A percentile compares a stretch with the other conserved stretches of the same genome.
These are phyloP conservation scores for Gleditsia sinensis DNA, from an alignment of 306 rosid species.

Conservation along the genomic window DNA sequence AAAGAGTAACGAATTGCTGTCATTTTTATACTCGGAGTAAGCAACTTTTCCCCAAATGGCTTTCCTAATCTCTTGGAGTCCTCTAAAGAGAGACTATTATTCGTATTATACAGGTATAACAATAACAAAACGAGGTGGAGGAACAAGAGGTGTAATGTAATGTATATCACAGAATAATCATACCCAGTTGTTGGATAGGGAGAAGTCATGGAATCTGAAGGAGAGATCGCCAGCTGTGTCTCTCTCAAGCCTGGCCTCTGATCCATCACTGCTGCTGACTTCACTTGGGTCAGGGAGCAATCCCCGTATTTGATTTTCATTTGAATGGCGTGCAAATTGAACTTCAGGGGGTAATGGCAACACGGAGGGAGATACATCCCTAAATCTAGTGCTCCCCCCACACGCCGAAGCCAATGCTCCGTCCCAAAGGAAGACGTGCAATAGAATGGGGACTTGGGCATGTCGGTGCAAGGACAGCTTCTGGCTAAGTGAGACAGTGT, in stretches of 20 bases:
- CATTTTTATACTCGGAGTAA: too few species aligned
- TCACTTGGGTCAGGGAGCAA: slow-evolving; percentile 29
- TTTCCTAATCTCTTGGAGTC: not conserved
- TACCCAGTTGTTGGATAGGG: slow-evolving; percentile 73
- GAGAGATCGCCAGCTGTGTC: slow-evolving; percentile 81
- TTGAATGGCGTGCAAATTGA: slow-evolving; percentile 51
- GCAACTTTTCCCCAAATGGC: not conserved
- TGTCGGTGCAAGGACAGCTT: slow-evolving; percentile 92
- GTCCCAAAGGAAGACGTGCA: slow-evolving; percentile 86
- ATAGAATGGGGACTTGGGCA: slow-evolving; percentile 71
- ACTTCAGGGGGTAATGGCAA: slow-evolving; percentile 53
- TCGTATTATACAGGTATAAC: slow-evolving; percentile 14
- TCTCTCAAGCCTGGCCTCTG: slow-evolving; percentile 50
- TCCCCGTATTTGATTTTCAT: slow-evolving; percentile 55
- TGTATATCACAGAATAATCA: slow-evolving; percentile 19
- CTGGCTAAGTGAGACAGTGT: slow-evolving; percentile 90
- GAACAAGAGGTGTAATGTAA: not conserved
- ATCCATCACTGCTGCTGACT: slow-evolving; percentile 21
- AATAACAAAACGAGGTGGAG: not conserved
- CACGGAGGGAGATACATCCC: slow-evolving; percentile 26
- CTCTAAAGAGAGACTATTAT: not conserved
- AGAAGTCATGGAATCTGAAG: slow-evolving; percentile 83
- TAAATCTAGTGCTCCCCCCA: slow-evolving; percentile 30
- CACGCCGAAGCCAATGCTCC: slow-evolving; percentile 45
- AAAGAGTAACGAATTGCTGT: not conserved